A percentile compares a stretch with the other conserved stretches of the same genome.
phyloP scores from a whole-genome alignment of 305 asterid genomes.

The Rubia tinctorum region DNA sequence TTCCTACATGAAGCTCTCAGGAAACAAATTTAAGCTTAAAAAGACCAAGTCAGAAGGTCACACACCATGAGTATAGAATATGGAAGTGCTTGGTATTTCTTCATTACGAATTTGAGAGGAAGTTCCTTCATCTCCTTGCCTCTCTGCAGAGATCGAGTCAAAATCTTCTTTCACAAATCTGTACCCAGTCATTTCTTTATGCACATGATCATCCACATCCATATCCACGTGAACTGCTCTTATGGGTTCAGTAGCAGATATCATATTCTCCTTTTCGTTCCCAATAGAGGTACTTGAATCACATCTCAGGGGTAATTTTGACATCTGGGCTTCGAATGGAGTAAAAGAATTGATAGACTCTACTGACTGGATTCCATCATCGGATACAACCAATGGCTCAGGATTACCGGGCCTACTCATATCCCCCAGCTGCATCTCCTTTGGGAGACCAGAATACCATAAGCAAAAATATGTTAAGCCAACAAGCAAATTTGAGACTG shows the following conservation, averaged over 20 bases:
- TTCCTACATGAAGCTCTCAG: neutral
- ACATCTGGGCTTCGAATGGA: conserved; percentile 36
- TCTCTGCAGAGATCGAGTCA: conserved; percentile 32
- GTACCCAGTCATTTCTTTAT: conserved; percentile 32
- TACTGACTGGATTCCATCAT: conserved; percentile 22
- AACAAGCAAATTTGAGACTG: conserved; percentile 69
- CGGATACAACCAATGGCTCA: conserved; percentile 37
- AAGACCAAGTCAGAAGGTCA: neutral
- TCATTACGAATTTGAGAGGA: conserved; percentile 29
- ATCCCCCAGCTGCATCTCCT: conserved; percentile 51
- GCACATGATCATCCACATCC: conserved; percentile 37
- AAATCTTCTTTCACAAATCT: conserved; percentile 28
- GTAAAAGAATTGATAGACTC: conserved; percentile 16
- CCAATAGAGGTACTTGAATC: conserved; percentile 67
- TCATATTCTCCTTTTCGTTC: conserved; percentile 40
- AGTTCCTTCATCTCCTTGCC: conserved; percentile 32
- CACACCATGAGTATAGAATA: conserved; percentile 56
- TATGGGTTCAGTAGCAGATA: conserved; percentile 20
- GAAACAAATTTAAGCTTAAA: neutral
- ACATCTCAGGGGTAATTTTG: conserved; percentile 29
- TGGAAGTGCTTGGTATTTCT: conserved; percentile 49
- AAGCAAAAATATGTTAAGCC: conserved; percentile 63
- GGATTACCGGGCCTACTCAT: conserved; percentile 28
- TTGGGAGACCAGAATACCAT: conserved; percentile 68
- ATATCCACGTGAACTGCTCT: conserved; percentile 33